Evolutionary conservation across 192 early-diverging fungal genomes (phyloP).

Genomic region (Irineochytrium annulatum): DNA sequence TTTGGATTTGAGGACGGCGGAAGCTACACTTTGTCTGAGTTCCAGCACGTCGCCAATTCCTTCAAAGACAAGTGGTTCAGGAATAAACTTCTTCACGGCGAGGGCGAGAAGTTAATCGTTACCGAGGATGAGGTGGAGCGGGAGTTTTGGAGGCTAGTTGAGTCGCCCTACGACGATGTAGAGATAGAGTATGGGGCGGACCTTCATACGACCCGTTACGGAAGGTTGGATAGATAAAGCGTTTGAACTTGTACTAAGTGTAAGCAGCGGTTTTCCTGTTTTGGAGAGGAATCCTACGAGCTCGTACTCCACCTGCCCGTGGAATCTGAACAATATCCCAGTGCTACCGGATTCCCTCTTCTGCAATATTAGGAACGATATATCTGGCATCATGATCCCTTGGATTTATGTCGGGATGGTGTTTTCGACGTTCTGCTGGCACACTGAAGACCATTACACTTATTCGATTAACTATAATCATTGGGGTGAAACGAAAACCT

Average conservation of each 20-base stretch:
- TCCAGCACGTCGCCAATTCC: slow-evolving; percentile 71
- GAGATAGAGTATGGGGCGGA: slow-evolving; percentile 98
- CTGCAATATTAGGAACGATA: slow-evolving; percentile 83
- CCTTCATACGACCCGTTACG: slow-evolving; percentile 82
- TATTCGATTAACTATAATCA: slow-evolving; percentile 97
- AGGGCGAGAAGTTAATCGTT: slow-evolving; percentile 23
- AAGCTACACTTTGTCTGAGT: slow-evolving; percentile 67
- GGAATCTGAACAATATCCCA: slow-evolving; percentile 89
- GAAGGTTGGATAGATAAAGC: slow-evolving; percentile 55
- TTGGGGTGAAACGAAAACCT: slow-evolving; percentile 93
- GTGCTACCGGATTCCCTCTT: slow-evolving; percentile 76
- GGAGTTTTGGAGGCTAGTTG: slow-evolving; percentile 92
- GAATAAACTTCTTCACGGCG: slow-evolving; percentile 23
- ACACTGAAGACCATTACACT: slow-evolving; percentile 95
- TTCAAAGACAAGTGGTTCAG: slow-evolving; percentile 81
- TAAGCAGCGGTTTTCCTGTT: slow-evolving; percentile 78
- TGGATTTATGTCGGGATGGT: slow-evolving; percentile 97
- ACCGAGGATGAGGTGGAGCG: slow-evolving; percentile 78
- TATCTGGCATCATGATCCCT: slow-evolving; percentile 95
- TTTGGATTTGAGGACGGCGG: slow-evolving; percentile 93
- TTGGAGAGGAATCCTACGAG: slow-evolving; percentile 58
- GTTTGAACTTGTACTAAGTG: slow-evolving; percentile 1
- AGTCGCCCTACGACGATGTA: slow-evolving; percentile 79
- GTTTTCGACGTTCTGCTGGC: slow-evolving; percentile 97
- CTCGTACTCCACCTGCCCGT: slow-evolving; percentile 69